Base-by-base conservation (phyloP, 495 filamentous ascomycete species). In the Penicillium coprophilum region DNA sequence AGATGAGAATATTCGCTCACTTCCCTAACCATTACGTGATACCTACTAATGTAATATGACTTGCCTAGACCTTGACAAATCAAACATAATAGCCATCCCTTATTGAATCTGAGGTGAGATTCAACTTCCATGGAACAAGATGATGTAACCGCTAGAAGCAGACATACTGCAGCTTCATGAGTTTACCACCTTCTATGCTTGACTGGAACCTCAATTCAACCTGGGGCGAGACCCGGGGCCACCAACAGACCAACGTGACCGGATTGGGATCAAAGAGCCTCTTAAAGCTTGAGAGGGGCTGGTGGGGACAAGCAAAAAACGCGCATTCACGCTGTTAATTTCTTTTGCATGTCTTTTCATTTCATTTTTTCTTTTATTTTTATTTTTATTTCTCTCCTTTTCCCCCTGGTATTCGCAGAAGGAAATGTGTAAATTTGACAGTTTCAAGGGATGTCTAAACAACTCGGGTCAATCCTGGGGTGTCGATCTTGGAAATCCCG, bases 251-350 rank as follows among this genome's bases (percentile, higher is more conserved):
- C 13, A 45, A 45, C 12, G 41, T 13, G 15, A n/a, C 32, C 24
- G 17, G 15, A 30, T 51, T 51, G 11, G 23, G 28, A 24, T 19
- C 24, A 51, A 51, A 27, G 49, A 51, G 49, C 32, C 49, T 51
- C 20, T 6, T 6, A 40, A 51, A 51, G 49, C 49, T 51, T 40
- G 24, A 27, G 24, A 27, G 34, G 49, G 21, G 12, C 32, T 13
- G 23, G 49, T 51, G 49, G 49, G 13, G 49, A 51, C 8, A 50
- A 27, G n/a, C 1, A 19, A 38, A 50, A 39, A 8, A 1, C n/a
- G 24, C 34, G 49, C 34, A 40, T 51, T 2, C 20, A 47, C 20
- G 44, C 13, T 2, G 24, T 27, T 0, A 5, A 27, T 27, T 31
- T 31, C 10, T 31, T 31, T 31, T 12, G n/a, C n/a, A n/a, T n/a